Percentiles rank a stretch among this genome's conserved stretches.
These are phyloP conservation scores for Metschnikowia arizonensis DNA, from an alignment of 805 yeast species.

Conservation along the genomic window DNA sequence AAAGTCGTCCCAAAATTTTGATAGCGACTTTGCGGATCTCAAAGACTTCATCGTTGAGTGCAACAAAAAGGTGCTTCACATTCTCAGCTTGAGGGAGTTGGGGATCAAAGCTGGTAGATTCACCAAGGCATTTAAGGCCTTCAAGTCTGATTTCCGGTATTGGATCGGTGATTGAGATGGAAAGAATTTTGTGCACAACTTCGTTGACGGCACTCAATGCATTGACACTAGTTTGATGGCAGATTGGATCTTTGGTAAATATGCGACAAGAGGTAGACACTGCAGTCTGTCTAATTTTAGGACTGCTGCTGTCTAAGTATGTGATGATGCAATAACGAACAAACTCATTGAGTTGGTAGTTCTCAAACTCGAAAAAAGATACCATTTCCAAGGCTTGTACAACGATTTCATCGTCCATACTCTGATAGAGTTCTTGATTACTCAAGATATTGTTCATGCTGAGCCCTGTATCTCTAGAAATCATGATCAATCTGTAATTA, in stretches of 20 bases:
- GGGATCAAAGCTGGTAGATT: conserved; percentile 73
- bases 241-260: conserved; percentile 75
- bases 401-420: conserved; percentile 45
- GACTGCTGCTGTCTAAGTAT: conserved; percentile 75
- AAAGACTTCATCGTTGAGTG: conserved; percentile 87
- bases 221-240: conserved; percentile 74
- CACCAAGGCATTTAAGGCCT: conserved; percentile 60
- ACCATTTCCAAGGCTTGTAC: conserved; percentile 78
- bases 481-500: conserved; percentile 71
- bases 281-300: conserved; percentile 78
- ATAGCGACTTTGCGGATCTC: conserved; percentile 76
- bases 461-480: conserved; percentile 60
- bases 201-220: conserved; percentile 81
- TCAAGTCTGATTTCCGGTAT: conserved; percentile 79
- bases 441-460: conserved; percentile 32
- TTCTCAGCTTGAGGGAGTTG: conserved; percentile 93
- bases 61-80: conserved; percentile 77
- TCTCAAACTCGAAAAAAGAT: conserved; percentile 67
- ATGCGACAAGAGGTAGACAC: conserved; percentile 78
- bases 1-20: conserved; percentile 74
- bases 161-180: conserved; percentile 86
- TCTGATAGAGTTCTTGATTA: conserved; percentile 31
- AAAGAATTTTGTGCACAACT: conserved; percentile 73
- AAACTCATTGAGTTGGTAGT: conserved; percentile 78
- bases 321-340: conserved; percentile 80